Evolutionary conservation across 371 early-diverging fungal species (phyloP).

Genomic region (Apophysomyces elegans): DNA sequence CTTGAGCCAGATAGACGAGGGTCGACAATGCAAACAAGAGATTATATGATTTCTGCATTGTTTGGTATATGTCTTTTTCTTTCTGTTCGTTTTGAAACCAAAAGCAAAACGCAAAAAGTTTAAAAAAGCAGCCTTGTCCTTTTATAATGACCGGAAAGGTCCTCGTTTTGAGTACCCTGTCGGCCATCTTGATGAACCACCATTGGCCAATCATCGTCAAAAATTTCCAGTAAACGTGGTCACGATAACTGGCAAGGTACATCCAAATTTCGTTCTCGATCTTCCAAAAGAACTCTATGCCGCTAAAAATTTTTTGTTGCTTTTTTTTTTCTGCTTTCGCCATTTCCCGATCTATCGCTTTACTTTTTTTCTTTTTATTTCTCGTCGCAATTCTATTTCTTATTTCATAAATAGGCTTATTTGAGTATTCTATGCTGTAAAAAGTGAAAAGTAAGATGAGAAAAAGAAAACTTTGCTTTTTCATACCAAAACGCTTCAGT

Average conservation of each 20-base stretch:
- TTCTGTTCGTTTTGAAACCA: neutral
- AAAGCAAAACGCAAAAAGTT: neutral
- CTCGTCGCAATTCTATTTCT: neutral
- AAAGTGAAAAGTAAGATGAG: too few species aligned
- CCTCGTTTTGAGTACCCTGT: constrained; percentile 7
- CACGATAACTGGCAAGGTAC: constrained; percentile 18
- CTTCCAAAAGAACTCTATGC: neutral
- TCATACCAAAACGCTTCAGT: too few species aligned
- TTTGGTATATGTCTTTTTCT: neutral
- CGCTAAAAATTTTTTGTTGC: neutral
- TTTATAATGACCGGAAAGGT: constrained; percentile 13
- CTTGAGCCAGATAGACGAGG: neutral
- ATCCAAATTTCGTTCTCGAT: constrained; percentile 4
- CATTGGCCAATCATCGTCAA: constrained; percentile 13
- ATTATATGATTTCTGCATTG: constrained; percentile 4
- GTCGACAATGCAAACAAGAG: constrained; percentile 3
- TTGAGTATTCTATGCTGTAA: too few species aligned
- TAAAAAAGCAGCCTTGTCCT: neutral
- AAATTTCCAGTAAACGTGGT: constrained; percentile 16
- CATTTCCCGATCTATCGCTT: neutral
- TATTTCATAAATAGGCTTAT: too few species aligned
- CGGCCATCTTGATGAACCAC: neutral
- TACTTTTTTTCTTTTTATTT: neutral
- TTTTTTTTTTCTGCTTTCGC: neutral
- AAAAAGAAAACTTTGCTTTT: too few species aligned